Evolutionary conservation across 2,329 filamentous ascomycete species (phyloP), one percentile per base, ranked within the genome.

Genomic region (Fusarium sterilihyphosum): DNA sequence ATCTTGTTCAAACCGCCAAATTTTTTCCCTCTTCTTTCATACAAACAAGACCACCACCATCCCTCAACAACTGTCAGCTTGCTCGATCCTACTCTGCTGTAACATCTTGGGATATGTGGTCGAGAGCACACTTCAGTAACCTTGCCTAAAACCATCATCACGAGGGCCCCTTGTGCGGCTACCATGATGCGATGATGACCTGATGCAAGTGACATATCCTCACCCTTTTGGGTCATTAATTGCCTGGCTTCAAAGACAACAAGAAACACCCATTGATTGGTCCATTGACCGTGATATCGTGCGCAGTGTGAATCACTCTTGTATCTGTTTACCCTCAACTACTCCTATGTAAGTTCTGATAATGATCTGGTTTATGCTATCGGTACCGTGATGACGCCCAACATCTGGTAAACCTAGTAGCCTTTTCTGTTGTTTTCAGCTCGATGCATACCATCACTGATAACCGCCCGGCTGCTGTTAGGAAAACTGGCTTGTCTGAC

Each of bases 141-240:
- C 85, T 89, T 90, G 88, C 85, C 85, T 87, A 91, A 91, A 91
- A 91, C 89, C 89, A 90, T 91, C 84, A 86, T 90, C 88, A 90
- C 87, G 89, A 91, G 89, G 88, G 89, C 88, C 89, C 88, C 88
- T 87, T 82, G 87, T 81, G 88, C 83, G 88, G 88, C 88, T 85
- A 80, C 88, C 89, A 91, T 90, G 89, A 91, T 89, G 86, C 88
- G 89, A 78, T 89, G 89, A 91, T 91, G 88, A 91, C 89, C 89
- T 90, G 87, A 90, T 85, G 86, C 88, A 90, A 89, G 86, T 85
- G 85, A 90, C 88, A 90, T 86, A 38, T 73, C 70, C 56, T 73
- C 41, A 47, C 33, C 65, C 52, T 54, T 54, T 57, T 49, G 52
- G 50, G 29, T 17, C 37, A 62, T 64, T 66, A 57, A 24, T 65